Conservation (phyloP, 1,139 yeast genomes). For the Chernovozyma sophiae-reginae region DNA sequence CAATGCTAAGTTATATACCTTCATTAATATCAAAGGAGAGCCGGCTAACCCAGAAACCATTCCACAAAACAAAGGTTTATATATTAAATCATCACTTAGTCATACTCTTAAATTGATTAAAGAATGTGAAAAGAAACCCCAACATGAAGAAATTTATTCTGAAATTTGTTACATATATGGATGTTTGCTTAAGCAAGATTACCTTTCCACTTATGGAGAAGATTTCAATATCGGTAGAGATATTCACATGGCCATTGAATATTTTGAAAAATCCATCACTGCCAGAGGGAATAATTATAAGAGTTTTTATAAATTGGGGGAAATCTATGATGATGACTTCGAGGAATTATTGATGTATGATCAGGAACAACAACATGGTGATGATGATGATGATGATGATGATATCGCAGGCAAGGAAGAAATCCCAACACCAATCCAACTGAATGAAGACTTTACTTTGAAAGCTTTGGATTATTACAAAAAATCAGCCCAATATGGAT, state of each 20-base stretch:
- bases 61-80: conserved; percentile 30
- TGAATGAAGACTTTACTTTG: conserved; percentile 26
- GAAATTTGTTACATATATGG: conserved; percentile 37
- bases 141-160: conserved; percentile 22
- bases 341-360: conserved; percentile 3
- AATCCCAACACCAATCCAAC: not conserved
- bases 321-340: conserved; percentile 35
- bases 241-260: conserved; percentile 26
- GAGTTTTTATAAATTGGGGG: conserved; percentile 39
- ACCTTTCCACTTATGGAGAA: conserved; percentile 27
- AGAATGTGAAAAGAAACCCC: conserved; percentile 28
- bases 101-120: conserved; percentile 37
- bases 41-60: conserved; percentile 29
- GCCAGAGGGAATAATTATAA: conserved; percentile 31
- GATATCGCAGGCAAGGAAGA: conserved; percentile 5
- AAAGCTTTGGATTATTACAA: conserved; percentile 35
- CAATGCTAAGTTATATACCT: conserved; percentile 37
- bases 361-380: conserved; percentile 1
- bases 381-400: conserved; percentile 28
- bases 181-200: conserved; percentile 37
- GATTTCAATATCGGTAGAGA: conserved; percentile 35
- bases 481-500: conserved; percentile 39
- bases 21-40: conserved; percentile 45
- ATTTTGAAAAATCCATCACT: conserved; percentile 31
- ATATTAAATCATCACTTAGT: conserved; percentile 38